Evolutionary conservation across 1,284 basidiomycete genomes (phyloP), one percentile per base, ranked within the genome.

Genomic region (Moniliophthora roreri): DNA sequence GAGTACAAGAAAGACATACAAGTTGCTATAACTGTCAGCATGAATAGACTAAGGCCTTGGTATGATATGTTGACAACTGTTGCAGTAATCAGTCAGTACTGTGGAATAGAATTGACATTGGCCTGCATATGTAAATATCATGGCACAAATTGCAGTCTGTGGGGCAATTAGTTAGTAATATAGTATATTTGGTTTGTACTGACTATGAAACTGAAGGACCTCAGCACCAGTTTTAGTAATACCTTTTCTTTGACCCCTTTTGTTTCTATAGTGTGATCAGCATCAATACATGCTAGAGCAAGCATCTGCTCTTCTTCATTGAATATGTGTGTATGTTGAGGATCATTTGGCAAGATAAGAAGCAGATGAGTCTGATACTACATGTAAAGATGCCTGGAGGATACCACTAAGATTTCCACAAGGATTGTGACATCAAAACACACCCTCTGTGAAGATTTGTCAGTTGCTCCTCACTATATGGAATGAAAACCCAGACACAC

Each of bases 1-100:
- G n/a, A 5, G 44, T 23, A 11, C 10, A 20, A 26, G 45, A 45
- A 37, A 13, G 21, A 65, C 71, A 56, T 50, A 75, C 73, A 64
- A 6, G 64, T 68, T 21, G 69, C 65, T 37, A 76, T 62, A 16
- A 76, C 73, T 7, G 74, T 76, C 1, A 73, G 74, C 58, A 76
- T 63, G 60, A 74, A 76, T 15, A 75, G 58, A 53, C 70, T 73
- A 26, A 76, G 57, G 1, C 74, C 74, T 63, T 76, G 74, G 62
- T 74, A 74, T 1, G 70, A 72, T 10, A 73, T 71, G 46, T 74
- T 73, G 34, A 70, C 62, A 54, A 73, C 62, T 54, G 18, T 28
- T 9, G 8, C 1, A 37, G 5, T 13, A 6, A 23, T 11, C 9
- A 10, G 36, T 40, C 20, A 37, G 16, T 37, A 46, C 7, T 32